These are phyloP conservation scores for Ziziphus jujuba DNA, from an alignment of 306 rosid species.

Conservation along the genomic window DNA sequence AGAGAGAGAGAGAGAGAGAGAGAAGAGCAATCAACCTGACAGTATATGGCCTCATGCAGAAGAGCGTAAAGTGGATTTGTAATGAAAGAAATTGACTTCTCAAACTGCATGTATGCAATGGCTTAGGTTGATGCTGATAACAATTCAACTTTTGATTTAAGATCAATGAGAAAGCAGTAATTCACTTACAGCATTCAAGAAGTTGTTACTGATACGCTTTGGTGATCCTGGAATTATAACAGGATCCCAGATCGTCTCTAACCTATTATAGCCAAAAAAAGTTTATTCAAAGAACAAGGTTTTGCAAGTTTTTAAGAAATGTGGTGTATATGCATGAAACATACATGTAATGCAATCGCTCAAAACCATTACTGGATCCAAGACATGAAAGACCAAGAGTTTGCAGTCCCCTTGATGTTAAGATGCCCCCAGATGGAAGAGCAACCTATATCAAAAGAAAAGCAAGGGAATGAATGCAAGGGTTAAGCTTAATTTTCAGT, in stretches of 20 bases:
- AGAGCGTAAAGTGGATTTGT: constrained; percentile 87
- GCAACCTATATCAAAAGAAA: constrained; percentile 48
- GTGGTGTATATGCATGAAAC: constrained; percentile 1
- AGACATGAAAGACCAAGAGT: constrained; percentile 76
- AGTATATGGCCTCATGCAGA: constrained; percentile 80
- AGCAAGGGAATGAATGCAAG: constrained; percentile 17
- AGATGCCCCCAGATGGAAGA: constrained; percentile 93
- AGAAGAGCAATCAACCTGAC: constrained; percentile 59
- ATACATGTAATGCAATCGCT: constrained; percentile 91
- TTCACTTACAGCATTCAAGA: constrained; percentile 69
- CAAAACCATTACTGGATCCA: constrained; percentile 83
- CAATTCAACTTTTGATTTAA: constrained; percentile 23
- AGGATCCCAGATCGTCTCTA: constrained; percentile 97
- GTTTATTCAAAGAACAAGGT: neutral
- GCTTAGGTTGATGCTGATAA: constrained; percentile 20
- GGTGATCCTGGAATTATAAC: constrained; percentile 72
- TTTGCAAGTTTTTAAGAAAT: constrained; percentile 6
- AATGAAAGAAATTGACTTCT: constrained; percentile 48
- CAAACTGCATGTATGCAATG: constrained; percentile 57
- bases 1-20: constrained; percentile 5
- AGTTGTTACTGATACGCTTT: constrained; percentile 67
- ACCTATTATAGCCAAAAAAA: constrained; percentile 43
- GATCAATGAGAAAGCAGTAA: constrained; percentile 21
- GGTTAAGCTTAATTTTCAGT: constrained; percentile 17
- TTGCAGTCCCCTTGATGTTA: constrained; percentile 89